Base-by-base conservation (phyloP, 2,329 filamentous ascomycete species). In the Fusarium bulbicola region DNA sequence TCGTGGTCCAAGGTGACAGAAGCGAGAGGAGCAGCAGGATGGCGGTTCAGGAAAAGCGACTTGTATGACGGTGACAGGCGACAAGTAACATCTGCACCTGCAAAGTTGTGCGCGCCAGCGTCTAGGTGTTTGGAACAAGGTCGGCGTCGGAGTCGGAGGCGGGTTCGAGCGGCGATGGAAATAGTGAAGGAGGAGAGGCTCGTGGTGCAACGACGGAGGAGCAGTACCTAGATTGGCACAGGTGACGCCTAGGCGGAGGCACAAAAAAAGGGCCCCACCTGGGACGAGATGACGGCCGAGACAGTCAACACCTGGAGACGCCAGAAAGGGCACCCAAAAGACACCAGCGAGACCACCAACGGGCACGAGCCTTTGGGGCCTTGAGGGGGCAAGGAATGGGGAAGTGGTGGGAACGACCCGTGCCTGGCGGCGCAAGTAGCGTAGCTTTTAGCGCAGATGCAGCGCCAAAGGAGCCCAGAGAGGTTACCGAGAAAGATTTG, bases 221-320 rank as follows among this genome's bases (percentile, higher is more conserved):
- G 74, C 74, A 78, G 73, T 76, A 70, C 66, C 66, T 70, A 78
- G 76, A 77, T 78, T 78, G 76, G 76, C 75, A 78, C 75, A 78
- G 76, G 76, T 78, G 76, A 78, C 76, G 76, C 76, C 74, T 77
- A 65, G 74, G 72, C 72, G 74, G 74, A 75, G 77, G 77, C 72
- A 79, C 74, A 76, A 74, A 75, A 74, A 75, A 79, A 74, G 58
- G 15, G 72, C 77, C 79, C 79, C 78, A 80, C 78, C 74, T 78
- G 71, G 76, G 73, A 77, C 75, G 74, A 78, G 76, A 80, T 79
- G 79, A 76, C 71, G 78, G 78, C 71, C 73, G 76, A 79, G 76
- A 77, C 78, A 79, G 76, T 66, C 67, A 68, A 78, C 60, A 60
- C 32, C 32, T 16, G 15, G 63, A 72, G 71, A 69, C 59, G 66